These are phyloP conservation scores for Endocalyx cinctus DNA, from an alignment of 2,329 filamentous ascomycete species.

Conservation along the genomic window DNA sequence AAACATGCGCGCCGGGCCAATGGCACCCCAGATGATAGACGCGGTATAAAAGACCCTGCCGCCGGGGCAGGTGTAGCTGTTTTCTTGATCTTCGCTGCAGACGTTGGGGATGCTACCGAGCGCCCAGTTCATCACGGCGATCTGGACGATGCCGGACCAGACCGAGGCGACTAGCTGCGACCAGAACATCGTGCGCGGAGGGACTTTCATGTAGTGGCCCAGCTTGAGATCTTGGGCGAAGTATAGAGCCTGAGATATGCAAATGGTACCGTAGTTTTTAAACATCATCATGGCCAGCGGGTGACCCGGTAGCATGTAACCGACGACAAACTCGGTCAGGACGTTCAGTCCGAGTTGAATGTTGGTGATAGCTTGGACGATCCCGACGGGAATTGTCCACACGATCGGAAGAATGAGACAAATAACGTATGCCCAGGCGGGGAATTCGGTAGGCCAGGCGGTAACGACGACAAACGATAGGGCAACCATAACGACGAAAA, in stretches of 20 bases:
- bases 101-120: conserved; percentile 58
- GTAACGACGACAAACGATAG: conserved; percentile 51
- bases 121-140: conserved; percentile 63
- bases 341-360: conserved; percentile 61
- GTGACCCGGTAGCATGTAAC: conserved; percentile 67
- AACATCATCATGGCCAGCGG: conserved; percentile 75
- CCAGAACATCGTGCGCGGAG: conserved; percentile 44
- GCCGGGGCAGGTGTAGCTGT: conserved; percentile 47
- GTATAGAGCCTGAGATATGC: conserved; percentile 61
- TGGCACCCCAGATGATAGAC: conserved; percentile 36
- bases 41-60: conserved; percentile 55
- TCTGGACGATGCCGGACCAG: conserved; percentile 45
- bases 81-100: conserved; percentile 46
- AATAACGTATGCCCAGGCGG: conserved; percentile 54
- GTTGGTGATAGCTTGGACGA: conserved; percentile 58
- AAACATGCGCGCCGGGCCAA: conserved; percentile 62
- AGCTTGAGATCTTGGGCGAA: conserved; percentile 64
- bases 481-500: conserved; percentile 50
- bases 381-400: conserved; percentile 57
- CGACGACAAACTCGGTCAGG: conserved; percentile 67
- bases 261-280: conserved; percentile 69
- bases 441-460: conserved; percentile 51
- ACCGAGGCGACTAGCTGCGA: conserved; percentile 46
- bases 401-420: conserved; percentile 53
- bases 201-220: conserved; percentile 53